Evolutionary conservation across 2,329 filamentous ascomycete species (phyloP), one percentile per base, ranked within the genome.

Genomic region (Teratosphaeria zuluensis): DNA sequence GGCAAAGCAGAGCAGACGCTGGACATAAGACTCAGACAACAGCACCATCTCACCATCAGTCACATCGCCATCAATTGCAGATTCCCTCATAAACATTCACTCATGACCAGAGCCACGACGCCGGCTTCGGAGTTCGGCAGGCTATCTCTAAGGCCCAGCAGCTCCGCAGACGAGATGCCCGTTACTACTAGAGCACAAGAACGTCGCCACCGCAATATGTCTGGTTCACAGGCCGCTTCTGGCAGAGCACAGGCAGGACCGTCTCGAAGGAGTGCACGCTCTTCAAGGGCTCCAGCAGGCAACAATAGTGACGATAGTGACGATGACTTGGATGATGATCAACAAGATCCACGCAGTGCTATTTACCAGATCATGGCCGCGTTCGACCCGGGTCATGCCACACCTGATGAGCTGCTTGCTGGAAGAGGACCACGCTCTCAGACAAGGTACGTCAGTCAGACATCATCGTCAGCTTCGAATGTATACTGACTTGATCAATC

Each of bases 101-200:
- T 32, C 33, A 58, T 59, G 58, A 51, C 58, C 19, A 31, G 55
- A 54, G 24, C n/a, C 58, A 51, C 24, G 3, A 54, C 55, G n/a
- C 58, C 58, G 32, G 46, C 33, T 31, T 57, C 58, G 14, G 55
- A 42, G 7, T 33, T 59, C 19, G 58, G 54, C 24, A 53, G 52
- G 12, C 31, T 59, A 48, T 30, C 24, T 4, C 24, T 57, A 21
- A 46, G 55, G 14, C 51, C 42, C 46, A n/a, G 48, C 51, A 30
- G 24, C 11, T 21, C 30, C 51, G 19, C 46, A 16, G 33, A 51
- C 19, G 51, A 38, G 12, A 59, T 59, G 58, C 58, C 58, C 6
- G 55, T 51, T 33, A 32, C 32, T n/a, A 58, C 57, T 9, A 33
- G 57, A 55, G 30, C 57, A 51, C 19, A 32, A 48, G 33, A 19